These are phyloP conservation scores for Beauveria varroae DNA, from an alignment of 2,329 filamentous ascomycete species.

Conservation along the genomic window DNA sequence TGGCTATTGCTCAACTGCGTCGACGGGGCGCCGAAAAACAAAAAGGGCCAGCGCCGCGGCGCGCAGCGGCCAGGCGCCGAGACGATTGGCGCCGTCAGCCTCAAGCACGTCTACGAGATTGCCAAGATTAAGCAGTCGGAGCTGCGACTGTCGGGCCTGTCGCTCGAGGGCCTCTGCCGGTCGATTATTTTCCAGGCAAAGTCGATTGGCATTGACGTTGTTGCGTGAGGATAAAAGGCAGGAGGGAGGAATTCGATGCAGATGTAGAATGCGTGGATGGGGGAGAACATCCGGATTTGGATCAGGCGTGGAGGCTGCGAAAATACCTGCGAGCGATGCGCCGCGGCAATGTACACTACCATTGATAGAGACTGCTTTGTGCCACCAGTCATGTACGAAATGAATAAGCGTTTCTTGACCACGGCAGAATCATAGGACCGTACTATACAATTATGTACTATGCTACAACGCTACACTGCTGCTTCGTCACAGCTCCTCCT, in stretches of 20 bases:
- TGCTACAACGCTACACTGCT: no score
- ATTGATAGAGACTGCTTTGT: constrained; percentile 4
- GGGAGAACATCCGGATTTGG: neutral
- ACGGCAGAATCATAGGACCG: neutral
- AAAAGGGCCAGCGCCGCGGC: constrained; percentile 72
- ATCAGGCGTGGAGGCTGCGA: neutral
- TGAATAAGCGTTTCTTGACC: constrained; percentile 4
- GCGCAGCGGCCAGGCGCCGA: constrained; percentile 69
- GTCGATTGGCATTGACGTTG: constrained; percentile 65
- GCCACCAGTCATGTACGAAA: constrained; percentile 5
- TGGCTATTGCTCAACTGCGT: constrained; percentile 82
- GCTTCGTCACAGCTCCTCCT: constrained; percentile 10
- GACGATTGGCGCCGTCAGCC: constrained; percentile 71
- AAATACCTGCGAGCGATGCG: neutral
- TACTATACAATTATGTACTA: neutral
- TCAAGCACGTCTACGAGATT: constrained; percentile 98
- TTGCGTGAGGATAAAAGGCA: constrained; percentile 38
- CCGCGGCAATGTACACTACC: constrained; percentile 4
- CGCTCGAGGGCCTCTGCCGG: constrained; percentile 63
- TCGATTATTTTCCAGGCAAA: constrained; percentile 68
- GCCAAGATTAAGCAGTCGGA: constrained; percentile 90
- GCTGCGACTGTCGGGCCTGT: constrained; percentile 62
- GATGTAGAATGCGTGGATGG: no score
- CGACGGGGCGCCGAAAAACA: constrained; percentile 55
- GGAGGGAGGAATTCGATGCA: no score